A percentile compares a stretch with the other conserved stretches of the same genome.
Evolutionary conservation across 2,329 filamentous ascomycete species (phyloP).

Genomic region (Talaromyces funiculosus): DNA sequence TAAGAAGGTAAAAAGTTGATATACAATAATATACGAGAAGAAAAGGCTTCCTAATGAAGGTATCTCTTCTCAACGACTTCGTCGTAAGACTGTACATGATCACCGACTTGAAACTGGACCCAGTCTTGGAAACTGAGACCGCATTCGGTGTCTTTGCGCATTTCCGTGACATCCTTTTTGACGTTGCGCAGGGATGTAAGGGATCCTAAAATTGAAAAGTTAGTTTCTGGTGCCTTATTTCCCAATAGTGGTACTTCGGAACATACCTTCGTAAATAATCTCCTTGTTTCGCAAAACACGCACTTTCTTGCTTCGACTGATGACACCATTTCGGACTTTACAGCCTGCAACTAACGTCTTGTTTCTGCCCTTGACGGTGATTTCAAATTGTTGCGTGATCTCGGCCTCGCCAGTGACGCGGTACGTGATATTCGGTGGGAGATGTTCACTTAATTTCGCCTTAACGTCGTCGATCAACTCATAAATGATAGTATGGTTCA

Average conservation of each 20-base stretch:
- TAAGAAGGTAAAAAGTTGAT: not conserved
- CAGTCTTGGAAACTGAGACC: constrained; percentile 80
- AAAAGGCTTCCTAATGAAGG: constrained; percentile 23
- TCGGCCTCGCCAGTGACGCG: constrained; percentile 84
- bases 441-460: constrained; percentile 60
- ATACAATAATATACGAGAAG: constrained; percentile 2
- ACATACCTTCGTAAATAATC: constrained; percentile 70
- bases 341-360: constrained; percentile 78
- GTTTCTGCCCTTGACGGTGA: constrained; percentile 67
- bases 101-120: constrained; percentile 71
- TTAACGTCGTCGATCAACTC: constrained; percentile 46
- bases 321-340: constrained; percentile 72
- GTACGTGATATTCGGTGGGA: constrained; percentile 61
- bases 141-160: constrained; percentile 90
- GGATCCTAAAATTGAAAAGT: constrained; percentile 50
- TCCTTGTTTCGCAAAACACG: constrained; percentile 66
- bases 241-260: not conserved
- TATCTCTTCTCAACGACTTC: constrained; percentile 66
- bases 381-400: constrained; percentile 74
- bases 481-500: constrained; percentile 69
- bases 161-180: constrained; percentile 85
- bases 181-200: constrained; percentile 80
- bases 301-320: constrained; percentile 60
- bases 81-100: constrained; percentile 83
- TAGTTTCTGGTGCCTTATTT: not conserved